These are phyloP conservation scores for Jamesozyma rosinii DNA, from an alignment of 805 yeast species.

Conservation along the genomic window DNA sequence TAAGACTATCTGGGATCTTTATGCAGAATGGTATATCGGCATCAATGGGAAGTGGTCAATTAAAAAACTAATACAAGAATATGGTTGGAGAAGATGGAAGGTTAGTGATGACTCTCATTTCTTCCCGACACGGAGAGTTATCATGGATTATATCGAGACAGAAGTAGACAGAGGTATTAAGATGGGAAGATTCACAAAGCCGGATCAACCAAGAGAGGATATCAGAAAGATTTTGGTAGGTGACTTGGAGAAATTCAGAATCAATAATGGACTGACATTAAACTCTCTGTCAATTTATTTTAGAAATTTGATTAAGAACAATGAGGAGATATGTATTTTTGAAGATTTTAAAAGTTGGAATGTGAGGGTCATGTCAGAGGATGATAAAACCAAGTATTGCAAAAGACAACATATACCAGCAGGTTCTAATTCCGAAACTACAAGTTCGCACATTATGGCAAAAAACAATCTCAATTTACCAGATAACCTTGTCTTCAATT, in stretches of 20 bases:
- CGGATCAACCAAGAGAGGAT: constrained; percentile 26
- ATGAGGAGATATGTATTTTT: constrained; percentile 27
- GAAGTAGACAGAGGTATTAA: constrained; percentile 29
- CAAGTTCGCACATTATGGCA: not conserved
- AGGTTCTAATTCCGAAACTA: not conserved
- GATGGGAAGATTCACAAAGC: constrained; percentile 25
- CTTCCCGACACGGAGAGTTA: constrained; percentile 32
- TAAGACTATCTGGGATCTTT: constrained; percentile 31
- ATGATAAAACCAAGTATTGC: constrained; percentile 26
- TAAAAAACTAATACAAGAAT: constrained; percentile 26
- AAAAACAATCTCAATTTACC: not conserved
- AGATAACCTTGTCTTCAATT: not conserved
- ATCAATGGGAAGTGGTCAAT: constrained; percentile 29
- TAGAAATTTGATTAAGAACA: constrained; percentile 24
- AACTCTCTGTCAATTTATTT: constrained; percentile 29
- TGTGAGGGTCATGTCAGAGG: constrained; percentile 25
- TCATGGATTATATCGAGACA: constrained; percentile 32
- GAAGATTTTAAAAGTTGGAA: constrained; percentile 27
- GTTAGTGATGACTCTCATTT: constrained; percentile 33
- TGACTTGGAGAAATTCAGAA: constrained; percentile 31
- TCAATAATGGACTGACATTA: constrained; percentile 27
- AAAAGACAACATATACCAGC: constrained; percentile 20
- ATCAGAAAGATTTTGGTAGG: constrained; percentile 27
- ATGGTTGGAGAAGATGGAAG: constrained; percentile 33
- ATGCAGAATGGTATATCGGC: constrained; percentile 33